These are phyloP conservation scores for Podila minutissima DNA, from an alignment of 192 early-diverging fungal genomes.

Conservation along the genomic window DNA sequence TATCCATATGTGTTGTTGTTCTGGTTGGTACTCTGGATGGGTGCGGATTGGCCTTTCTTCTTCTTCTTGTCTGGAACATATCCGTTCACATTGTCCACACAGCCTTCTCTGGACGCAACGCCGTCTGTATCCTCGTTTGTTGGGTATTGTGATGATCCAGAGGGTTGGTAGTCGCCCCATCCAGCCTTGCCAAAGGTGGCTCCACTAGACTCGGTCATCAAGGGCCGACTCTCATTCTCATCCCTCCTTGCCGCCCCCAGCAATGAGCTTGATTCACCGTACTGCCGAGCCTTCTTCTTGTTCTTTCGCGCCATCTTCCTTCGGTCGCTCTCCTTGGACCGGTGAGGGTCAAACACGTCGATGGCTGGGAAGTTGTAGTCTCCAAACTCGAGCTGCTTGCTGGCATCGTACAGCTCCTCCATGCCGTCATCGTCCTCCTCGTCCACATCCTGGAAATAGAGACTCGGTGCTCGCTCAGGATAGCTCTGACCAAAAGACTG, in stretches of 20 bases:
- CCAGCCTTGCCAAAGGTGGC: slow-evolving; percentile 36
- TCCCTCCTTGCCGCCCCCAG: slow-evolving; percentile 1
- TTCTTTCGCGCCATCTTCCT: slow-evolving; percentile 48
- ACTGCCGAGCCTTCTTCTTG: slow-evolving; percentile 24
- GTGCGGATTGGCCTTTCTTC: slow-evolving; percentile 13
- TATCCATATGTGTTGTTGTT: slow-evolving; percentile 33
- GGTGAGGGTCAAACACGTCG: slow-evolving; percentile 19
- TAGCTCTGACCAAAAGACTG: slow-evolving; percentile 30
- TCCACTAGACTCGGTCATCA: slow-evolving; percentile 34
- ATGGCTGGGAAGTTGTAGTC: slow-evolving; percentile 67
- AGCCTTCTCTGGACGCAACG: slow-evolving; percentile 26
- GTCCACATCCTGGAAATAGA: slow-evolving; percentile 14
- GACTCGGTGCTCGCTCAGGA: slow-evolving; percentile 10
- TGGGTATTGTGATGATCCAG: neutral
- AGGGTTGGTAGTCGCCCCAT: slow-evolving; percentile 14
- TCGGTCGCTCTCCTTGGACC: slow-evolving; percentile 45
- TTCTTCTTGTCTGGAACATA: slow-evolving; percentile 26
- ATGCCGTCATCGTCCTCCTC: slow-evolving; percentile 31
- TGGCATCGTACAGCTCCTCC: slow-evolving; percentile 49
- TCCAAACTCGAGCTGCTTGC: slow-evolving; percentile 56
- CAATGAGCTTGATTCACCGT: slow-evolving; percentile 14
- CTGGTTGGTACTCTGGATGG: slow-evolving; percentile 3
- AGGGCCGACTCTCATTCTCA: slow-evolving; percentile 12
- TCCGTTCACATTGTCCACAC: slow-evolving; percentile 30
- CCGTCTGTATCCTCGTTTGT: neutral